Base-by-base conservation (phyloP, 768 basidiomycete genomes). In the Rubroboletus pulcherrimus region DNA sequence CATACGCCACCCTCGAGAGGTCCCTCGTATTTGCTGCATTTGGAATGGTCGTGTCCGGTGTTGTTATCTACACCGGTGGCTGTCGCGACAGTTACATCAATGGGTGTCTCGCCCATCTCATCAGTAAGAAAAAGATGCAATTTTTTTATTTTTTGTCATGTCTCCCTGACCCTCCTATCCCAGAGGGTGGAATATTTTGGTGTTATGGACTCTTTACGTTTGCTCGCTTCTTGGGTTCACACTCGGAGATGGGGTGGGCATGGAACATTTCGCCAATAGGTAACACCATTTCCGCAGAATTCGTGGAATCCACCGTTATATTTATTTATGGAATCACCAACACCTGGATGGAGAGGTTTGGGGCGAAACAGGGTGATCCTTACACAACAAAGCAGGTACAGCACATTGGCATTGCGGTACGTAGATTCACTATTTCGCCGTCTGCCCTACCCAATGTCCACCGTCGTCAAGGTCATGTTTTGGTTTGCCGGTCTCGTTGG, bases 341-440 rank as follows among this genome's bases (percentile, higher is more conserved):
- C 68, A 93, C 89, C 15, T 98, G 93, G 92, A 93, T 98, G 91
- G 96, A 98, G 73, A 82, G 96, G 40, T 91, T 96, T 61, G 95
- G 94, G 4, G 90, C 86, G 1, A 73, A 80, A 15, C 73, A 88
- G 0, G 91, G 90, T 14, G 86, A 87, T 66, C 90, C 94, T 14
- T 96, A 81, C 73, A 89, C 90, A 2, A 89, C 93, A 26, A 96
- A 93, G 71, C 83, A 97, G 67, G 82, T 97, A 15, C 93, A 98
- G 65, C 96, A 98, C 64, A 95, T 96, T 52, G 82, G 87, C 53
- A 97, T 98, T 60, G 95, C 95, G 63, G 91, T 87, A 67, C 61
- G 81, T 61, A 40, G 47, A 56, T 11, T 21, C n/a, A 0, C 3
- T 24, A 1, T n/a, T 3, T n/a, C 24, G 26, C n/a, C n/a, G 44